Conservation (phyloP, 768 basidiomycete genomes). For the Chalciporus pseudorubinellus region DNA sequence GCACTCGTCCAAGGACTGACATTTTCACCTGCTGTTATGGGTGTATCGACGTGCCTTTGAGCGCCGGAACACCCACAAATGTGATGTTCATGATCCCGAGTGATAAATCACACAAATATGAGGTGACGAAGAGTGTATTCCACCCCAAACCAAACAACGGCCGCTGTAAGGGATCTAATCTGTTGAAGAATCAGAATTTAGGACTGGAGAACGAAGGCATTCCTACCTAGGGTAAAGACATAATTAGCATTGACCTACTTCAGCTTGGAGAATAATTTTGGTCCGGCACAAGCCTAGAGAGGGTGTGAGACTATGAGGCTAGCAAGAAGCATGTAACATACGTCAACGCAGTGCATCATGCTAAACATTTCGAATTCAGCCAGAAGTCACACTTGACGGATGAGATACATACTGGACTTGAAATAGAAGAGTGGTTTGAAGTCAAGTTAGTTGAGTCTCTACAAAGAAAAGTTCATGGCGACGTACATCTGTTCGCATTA, state of each 20-base stretch:
- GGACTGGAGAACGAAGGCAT: background rate
- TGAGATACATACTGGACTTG: slow-evolving; percentile 64
- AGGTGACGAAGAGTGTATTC: slow-evolving; percentile 8
- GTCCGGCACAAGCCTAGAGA: slow-evolving; percentile 54
- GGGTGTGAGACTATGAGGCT: slow-evolving; percentile 2
- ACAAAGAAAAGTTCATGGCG: background rate
- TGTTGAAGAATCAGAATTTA: background rate
- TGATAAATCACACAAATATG: background rate
- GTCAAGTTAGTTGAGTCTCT: slow-evolving; percentile 10
- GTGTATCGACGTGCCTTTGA: no score
- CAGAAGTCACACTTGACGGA: background rate
- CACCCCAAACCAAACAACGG: slow-evolving; percentile 4
- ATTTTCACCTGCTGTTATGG: no score
- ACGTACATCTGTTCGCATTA: slow-evolving; percentile 24
- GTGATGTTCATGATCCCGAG: background rate
- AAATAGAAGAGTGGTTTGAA: background rate
- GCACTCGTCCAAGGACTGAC: no score
- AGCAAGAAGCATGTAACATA: slow-evolving; percentile 38
- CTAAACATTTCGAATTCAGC: slow-evolving; percentile 34
- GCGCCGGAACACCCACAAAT: no score
- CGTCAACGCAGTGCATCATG: slow-evolving; percentile 93
- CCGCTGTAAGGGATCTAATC: slow-evolving; percentile 14
- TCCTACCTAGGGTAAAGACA: slow-evolving; percentile 18
- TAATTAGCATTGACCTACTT: slow-evolving; percentile 18
- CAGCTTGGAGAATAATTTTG: slow-evolving; percentile 82